A percentile compares a stretch with the other conserved stretches of the same genome.
phyloP scores from a whole-genome alignment of 371 early-diverging fungal genomes.

The Mortierella sp. region DNA sequence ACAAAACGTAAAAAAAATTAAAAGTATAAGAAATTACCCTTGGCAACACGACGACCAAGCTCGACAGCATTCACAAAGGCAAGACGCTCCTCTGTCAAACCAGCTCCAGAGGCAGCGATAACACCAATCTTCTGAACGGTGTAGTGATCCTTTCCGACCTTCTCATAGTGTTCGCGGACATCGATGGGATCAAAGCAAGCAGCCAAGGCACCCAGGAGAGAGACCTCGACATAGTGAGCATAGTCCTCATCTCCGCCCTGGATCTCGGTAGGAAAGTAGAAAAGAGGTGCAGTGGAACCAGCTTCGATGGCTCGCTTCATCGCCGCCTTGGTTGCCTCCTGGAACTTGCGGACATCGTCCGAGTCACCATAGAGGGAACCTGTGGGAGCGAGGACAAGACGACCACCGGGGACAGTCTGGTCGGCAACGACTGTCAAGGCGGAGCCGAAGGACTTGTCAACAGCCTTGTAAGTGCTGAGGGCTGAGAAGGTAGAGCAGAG shows the following conservation, averaged over 20 bases:
- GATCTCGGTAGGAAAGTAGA: constrained; percentile 62
- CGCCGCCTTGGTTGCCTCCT: constrained; percentile 73
- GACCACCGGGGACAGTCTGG: constrained; percentile 60
- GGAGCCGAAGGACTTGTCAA: constrained; percentile 49
- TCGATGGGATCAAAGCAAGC: constrained; percentile 82
- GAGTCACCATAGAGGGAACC: constrained; percentile 77
- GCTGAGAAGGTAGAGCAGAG: constrained; percentile 36
- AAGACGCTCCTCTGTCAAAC: constrained; percentile 51
- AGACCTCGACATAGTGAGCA: constrained; percentile 74
- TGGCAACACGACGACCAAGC: constrained; percentile 76
- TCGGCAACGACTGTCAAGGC: constrained; percentile 43
- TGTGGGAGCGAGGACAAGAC: constrained; percentile 77
- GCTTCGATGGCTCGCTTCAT: constrained; percentile 73
- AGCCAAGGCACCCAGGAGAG: constrained; percentile 78
- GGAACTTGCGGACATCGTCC: constrained; percentile 85
- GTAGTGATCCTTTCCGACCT: constrained; percentile 53
- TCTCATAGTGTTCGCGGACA: constrained; percentile 76
- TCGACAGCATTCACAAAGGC: constrained; percentile 77
- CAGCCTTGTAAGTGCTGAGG: constrained; percentile 24
- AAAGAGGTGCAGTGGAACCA: constrained; percentile 66
- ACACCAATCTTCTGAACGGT: constrained; percentile 65
- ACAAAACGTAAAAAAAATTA: too few relatives aligned
- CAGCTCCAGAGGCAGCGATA: constrained; percentile 39
- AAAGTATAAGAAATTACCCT: too few relatives aligned
- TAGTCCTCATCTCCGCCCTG: constrained; percentile 66